Percentiles rank a stretch among this genome's conserved stretches.
Conservation (phyloP, 140 eudicot genomes). For the Senecio squalidus region DNA sequence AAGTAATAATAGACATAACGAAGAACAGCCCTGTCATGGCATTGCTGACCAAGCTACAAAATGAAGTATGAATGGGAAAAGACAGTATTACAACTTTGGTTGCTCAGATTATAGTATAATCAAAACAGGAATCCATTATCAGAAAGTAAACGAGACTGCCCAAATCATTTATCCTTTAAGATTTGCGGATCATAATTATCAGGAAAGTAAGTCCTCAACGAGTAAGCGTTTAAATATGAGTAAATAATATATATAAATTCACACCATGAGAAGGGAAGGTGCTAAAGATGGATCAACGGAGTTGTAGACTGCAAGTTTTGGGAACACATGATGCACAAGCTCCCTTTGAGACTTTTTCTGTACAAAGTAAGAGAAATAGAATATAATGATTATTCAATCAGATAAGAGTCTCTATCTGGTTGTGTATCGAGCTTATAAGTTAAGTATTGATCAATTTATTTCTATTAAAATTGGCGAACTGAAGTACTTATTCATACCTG, state of each 20-base stretch:
- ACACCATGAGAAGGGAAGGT: constrained; percentile 97
- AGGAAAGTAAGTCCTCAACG: no score
- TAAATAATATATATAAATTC: constrained; percentile 11
- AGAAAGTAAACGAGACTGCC: no score
- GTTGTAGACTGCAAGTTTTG: constrained; percentile 96
- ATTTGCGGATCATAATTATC: no score
- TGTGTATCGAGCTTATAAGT: no score
- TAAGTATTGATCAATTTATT: no score
- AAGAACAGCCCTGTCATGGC: constrained; percentile 86
- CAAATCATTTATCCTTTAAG: no score
- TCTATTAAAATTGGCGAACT: no score
- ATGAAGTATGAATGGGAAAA: constrained; percentile 7
- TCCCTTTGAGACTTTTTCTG: constrained; percentile 93
- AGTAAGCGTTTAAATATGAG: constrained; percentile 2
- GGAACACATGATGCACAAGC: constrained; percentile 87
- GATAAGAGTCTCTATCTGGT: no score
- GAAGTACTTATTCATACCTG: no score
- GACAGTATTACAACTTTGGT: no score
- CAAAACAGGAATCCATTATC: no score
- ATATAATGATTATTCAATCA: neutral
- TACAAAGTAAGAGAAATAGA: constrained; percentile 17
- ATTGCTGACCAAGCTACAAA: constrained; percentile 92
- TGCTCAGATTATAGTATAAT: no score
- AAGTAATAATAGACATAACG: constrained; percentile 95
- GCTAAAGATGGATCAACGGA: constrained; percentile 98